phyloP scores from a whole-genome alignment of 2,329 filamentous ascomycete genomes.

The Clonostachys rhizophaga region DNA sequence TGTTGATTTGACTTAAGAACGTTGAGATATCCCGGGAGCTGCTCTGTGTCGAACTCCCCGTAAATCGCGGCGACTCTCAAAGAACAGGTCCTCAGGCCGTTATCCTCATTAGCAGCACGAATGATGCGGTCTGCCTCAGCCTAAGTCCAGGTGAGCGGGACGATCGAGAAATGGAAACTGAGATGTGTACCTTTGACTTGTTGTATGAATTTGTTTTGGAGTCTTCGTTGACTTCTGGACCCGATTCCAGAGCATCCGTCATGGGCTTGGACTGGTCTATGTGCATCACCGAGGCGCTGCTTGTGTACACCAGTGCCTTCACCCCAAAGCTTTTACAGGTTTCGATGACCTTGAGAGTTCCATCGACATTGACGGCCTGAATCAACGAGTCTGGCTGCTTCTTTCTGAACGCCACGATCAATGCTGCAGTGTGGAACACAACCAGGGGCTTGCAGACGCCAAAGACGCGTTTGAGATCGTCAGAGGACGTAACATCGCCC shows the following conservation, averaged over 20 bases:
- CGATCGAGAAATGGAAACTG: too few species aligned
- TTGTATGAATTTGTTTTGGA: too few species aligned
- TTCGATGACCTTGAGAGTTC: constrained; percentile 73
- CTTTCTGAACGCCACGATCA: constrained; percentile 48
- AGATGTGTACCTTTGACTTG: too few species aligned
- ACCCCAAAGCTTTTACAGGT: constrained; percentile 68
- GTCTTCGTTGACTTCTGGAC: too few species aligned
- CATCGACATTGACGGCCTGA: constrained; percentile 77
- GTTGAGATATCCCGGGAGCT: constrained; percentile 68
- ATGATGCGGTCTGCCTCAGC: too few species aligned
- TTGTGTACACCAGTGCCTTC: constrained; percentile 85
- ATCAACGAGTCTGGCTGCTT: constrained; percentile 60
- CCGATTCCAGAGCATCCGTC: too few species aligned
- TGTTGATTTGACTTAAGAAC: constrained; percentile 66
- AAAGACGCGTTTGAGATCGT: constrained; percentile 59
- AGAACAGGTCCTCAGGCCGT: too few species aligned
- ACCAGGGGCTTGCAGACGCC: constrained; percentile 66
- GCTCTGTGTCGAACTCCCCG: constrained; percentile 79
- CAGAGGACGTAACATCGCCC: constrained; percentile 69
- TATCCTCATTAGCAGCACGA: too few species aligned
- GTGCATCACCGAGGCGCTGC: constrained; percentile 18
- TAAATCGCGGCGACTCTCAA: constrained; percentile 66
- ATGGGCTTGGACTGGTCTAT: too few species aligned
- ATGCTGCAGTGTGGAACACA: constrained; percentile 87
- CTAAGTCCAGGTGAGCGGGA: too few species aligned